Percentiles rank a stretch among this genome's conserved stretches.
Evolutionary conservation across 352 stramenopile genomes (phyloP).

Genomic region (Phytopythium aichiense): DNA sequence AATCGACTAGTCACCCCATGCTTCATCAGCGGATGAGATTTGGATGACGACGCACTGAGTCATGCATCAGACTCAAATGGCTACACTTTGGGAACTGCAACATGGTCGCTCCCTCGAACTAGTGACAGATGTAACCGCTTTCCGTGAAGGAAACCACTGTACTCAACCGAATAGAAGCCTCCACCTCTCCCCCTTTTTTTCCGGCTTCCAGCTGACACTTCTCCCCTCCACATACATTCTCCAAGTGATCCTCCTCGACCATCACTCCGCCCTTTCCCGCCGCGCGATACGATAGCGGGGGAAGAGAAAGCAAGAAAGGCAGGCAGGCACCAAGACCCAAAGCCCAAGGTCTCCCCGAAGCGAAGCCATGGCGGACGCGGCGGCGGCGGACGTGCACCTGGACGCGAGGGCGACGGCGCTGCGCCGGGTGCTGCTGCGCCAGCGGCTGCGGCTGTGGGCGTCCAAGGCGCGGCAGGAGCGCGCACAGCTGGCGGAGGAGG

Average conservation of each 20-base stretch:
- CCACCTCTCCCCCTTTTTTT: too few relatives aligned
- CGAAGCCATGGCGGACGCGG: background rate
- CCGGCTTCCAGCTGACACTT: too few relatives aligned
- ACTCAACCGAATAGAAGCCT: too few relatives aligned
- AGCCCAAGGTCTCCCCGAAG: background rate
- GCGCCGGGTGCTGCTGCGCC: conserved; percentile 41
- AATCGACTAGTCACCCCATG: background rate
- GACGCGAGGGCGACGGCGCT: conserved; percentile 20
- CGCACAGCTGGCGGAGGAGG: conserved; percentile 36
- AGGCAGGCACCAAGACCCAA: too few relatives aligned
- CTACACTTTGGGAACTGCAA: background rate
- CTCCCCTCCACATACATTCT: background rate
- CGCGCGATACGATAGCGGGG: background rate
- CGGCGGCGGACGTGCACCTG: background rate
- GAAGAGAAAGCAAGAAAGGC: background rate
- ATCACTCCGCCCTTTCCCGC: background rate
- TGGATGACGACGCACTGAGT: too few relatives aligned
- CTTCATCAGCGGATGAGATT: too few relatives aligned
- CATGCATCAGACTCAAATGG: background rate
- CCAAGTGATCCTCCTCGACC: background rate
- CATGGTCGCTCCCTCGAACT: background rate
- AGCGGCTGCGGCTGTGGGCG: conserved; percentile 45
- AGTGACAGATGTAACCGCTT: background rate
- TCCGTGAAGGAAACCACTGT: too few relatives aligned
- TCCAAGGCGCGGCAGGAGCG: conserved; percentile 59